Evolutionary conservation across 805 yeast genomes (phyloP), one percentile per base, ranked within the genome.

Genomic region (Metschnikowia picachoensis): DNA sequence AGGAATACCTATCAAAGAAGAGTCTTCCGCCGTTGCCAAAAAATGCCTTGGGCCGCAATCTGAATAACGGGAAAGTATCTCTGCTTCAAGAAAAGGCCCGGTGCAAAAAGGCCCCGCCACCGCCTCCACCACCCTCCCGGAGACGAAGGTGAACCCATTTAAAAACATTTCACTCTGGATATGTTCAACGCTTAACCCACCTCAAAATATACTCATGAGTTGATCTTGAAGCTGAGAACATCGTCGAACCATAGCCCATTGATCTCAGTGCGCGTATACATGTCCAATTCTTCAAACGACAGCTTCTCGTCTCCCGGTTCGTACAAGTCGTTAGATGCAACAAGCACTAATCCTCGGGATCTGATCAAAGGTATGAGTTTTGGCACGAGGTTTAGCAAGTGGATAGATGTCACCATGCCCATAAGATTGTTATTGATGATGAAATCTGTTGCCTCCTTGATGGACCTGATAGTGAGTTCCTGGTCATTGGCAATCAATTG

Each of bases 401-500:
- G 83, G 27, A 80, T 76, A 0, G 95, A 89, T 17, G 88, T 79
- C 20, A 89, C 81, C 10, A 94, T 63, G 14, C 99, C 99, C 52
- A 94, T 73, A 43, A 94, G 70, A 60, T 94, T 94, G 60, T 94
- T 94, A 47, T 77, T 74, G 3, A 83, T 76, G 0, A 97, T 91
- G 61, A 88, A 90, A 42, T 76, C 76, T 1, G 90, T 80, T 1
- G 95, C 96, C 53, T 88, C 89, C 57, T 87, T 87, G 43, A 92
- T 74, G 1, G 94, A 83, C 51, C 90, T 69, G 7, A 85, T 77
- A 2, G 73, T 66, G 27, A 63, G 59, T 49, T 72, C 64, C 70
- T 71, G 66, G 62, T 68, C 64, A 47, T 57, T 59, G 27, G 60
- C 63, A 13, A 60, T 47, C 13, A 58, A 44, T 30, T 56, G 58